Conservation (phyloP, 371 early-diverging fungal species). For the Apophysomyces sp. region DNA sequence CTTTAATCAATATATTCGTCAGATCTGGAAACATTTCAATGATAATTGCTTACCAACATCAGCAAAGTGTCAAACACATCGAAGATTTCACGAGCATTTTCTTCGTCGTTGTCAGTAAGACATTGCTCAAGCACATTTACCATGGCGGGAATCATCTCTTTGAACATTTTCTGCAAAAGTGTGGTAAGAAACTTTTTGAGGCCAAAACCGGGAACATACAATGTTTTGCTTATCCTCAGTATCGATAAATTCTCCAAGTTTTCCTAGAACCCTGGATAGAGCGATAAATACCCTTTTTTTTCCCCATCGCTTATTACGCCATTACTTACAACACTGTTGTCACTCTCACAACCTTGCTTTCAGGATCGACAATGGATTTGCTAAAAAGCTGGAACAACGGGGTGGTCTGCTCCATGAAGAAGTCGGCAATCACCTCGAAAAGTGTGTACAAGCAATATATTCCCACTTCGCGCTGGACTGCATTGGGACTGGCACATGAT, state of each 20-base stretch:
- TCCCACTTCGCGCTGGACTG: slow-evolving; percentile 86
- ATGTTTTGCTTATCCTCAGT: slow-evolving; percentile 65
- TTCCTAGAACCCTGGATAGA: slow-evolving; percentile 65
- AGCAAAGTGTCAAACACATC: slow-evolving; percentile 85
- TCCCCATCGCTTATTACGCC: background rate
- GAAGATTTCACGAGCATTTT: slow-evolving; percentile 70
- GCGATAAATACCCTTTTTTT: background rate
- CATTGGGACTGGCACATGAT: slow-evolving; percentile 68
- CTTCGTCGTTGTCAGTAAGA: slow-evolving; percentile 69
- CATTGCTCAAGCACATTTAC: slow-evolving; percentile 80
- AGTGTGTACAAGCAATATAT: slow-evolving; percentile 80
- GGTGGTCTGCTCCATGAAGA: slow-evolving; percentile 60
- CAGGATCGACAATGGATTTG: slow-evolving; percentile 79
- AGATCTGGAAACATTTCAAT: background rate
- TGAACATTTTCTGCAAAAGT: slow-evolving; percentile 54
- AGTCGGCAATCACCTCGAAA: slow-evolving; percentile 82
- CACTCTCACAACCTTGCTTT: slow-evolving; percentile 75
- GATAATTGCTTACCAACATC: slow-evolving; percentile 47
- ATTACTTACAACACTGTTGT: slow-evolving; percentile 70
- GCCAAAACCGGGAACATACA: slow-evolving; percentile 28
- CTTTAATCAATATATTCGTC: slow-evolving; percentile 13
- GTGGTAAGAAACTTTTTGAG: background rate
- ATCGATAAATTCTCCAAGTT: slow-evolving; percentile 84
- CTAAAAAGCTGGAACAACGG: slow-evolving; percentile 73
- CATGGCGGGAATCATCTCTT: slow-evolving; percentile 78